Conservation (phyloP, 2,329 filamentous ascomycete genomes). For the Zymoseptoria pseudotritici region DNA sequence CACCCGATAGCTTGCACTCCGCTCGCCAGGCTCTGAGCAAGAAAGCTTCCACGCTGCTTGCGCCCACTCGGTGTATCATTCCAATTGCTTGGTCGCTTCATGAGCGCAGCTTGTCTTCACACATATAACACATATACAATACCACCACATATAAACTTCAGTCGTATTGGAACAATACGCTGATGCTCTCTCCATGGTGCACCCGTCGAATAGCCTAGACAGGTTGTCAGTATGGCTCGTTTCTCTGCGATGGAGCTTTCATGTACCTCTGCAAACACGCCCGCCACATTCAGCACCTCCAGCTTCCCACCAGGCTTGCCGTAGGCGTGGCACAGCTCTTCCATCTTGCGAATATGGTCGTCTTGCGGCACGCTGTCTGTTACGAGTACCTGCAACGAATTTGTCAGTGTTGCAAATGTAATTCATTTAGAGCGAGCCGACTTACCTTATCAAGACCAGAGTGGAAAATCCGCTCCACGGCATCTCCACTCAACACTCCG, state of each 20-base stretch:
- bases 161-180: conserved; percentile 83
- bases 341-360: conserved; percentile 55
- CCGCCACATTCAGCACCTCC: conserved; percentile 81
- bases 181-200: conserved; percentile 96
- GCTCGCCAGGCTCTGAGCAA: background rate
- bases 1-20: background rate
- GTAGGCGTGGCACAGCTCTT: conserved; percentile 14
- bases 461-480: conserved; percentile 87
- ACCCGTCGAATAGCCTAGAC: conserved; percentile 75
- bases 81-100: background rate
- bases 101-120: background rate
- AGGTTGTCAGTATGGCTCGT: conserved; percentile 4
- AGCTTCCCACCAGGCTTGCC: conserved; percentile 66
- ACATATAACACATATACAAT: background rate
- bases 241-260: conserved; percentile 2
- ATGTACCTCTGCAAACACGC: conserved; percentile 77
- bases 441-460: conserved; percentile 72
- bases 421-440: background rate
- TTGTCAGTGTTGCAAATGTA: background rate
- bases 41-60: background rate
- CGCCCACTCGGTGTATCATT: background rate
- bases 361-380: conserved; percentile 91
- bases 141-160: conserved; percentile 28
- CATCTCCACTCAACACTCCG: conserved; percentile 89
- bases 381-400: conserved; percentile 56